Conservation (phyloP, 768 basidiomycete genomes). For the Psilocybe sp. region DNA sequence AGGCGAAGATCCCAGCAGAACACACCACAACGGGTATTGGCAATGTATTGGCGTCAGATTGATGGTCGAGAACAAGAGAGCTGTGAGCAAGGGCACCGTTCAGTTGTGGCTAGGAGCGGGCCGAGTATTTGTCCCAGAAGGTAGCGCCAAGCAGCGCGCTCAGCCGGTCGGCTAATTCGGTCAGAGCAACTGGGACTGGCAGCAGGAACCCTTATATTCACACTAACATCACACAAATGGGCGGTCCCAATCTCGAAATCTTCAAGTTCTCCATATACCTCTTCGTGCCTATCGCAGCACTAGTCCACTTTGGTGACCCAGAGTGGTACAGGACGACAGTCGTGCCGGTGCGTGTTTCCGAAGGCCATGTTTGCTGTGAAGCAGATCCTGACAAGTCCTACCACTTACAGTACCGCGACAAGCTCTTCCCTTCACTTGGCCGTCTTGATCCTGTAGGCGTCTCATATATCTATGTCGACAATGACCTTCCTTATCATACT, state of each 20-base stretch:
- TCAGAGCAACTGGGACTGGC: neutral
- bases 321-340: conserved; percentile 82
- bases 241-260: conserved; percentile 79
- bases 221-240: conserved; percentile 37
- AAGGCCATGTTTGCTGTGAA: neutral
- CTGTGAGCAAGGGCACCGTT: too few species aligned
- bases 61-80: too few species aligned
- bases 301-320: conserved; percentile 86
- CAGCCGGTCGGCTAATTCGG: too few species aligned
- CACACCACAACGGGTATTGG: too few species aligned
- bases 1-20: too few species aligned
- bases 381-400: neutral
- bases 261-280: conserved; percentile 90
- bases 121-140: too few species aligned
- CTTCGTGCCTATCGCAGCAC: conserved; percentile 76
- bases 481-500: neutral
- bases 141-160: too few species aligned
- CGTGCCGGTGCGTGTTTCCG: conserved; percentile 51
- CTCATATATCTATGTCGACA: neutral
- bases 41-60: too few species aligned
- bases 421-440: conserved; percentile 63
- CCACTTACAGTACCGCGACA: conserved; percentile 60
- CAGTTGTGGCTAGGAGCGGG: too few species aligned
- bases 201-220: neutral
- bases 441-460: conserved; percentile 46